phyloP scores from a whole-genome alignment of 2,329 filamentous ascomycete species.

The Trichophaea hybrida region DNA sequence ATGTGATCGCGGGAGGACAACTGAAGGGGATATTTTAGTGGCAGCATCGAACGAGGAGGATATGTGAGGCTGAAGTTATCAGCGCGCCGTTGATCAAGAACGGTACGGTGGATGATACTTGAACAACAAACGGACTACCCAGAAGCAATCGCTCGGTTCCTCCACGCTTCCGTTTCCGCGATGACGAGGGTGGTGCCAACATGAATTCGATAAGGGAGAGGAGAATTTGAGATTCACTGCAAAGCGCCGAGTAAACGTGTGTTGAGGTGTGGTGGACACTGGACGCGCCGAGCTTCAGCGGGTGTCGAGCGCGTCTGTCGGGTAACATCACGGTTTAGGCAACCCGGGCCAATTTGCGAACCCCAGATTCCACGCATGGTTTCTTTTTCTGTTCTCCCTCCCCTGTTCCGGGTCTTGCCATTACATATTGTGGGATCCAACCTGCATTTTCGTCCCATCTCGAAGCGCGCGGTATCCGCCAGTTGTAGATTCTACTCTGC shows the following conservation, averaged over 20 bases:
- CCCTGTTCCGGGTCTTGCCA: background rate
- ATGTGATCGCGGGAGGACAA: slow-evolving; percentile 48
- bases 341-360: background rate
- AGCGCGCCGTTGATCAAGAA: background rate
- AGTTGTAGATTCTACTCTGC: background rate
- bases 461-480: background rate
- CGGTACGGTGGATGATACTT: background rate
- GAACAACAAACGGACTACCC: background rate
- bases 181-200: slow-evolving; percentile 1
- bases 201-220: background rate
- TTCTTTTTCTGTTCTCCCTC: too few relatives aligned
- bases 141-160: background rate
- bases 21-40: slow-evolving; percentile 35
- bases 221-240: too few relatives aligned
- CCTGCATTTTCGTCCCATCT: background rate
- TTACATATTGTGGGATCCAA: background rate
- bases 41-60: slow-evolving; percentile 31
- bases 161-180: slow-evolving; percentile 2
- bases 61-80: slow-evolving; percentile 24
- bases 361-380: too few relatives aligned
- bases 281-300: too few relatives aligned
- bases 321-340: background rate
- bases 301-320: background rate
- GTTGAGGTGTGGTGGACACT: too few relatives aligned
- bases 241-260: too few relatives aligned